A percentile compares a stretch with the other conserved stretches of the same genome.
phyloP scores from a whole-genome alignment of 192 early-diverging fungal species.

The Backusella sp. region DNA sequence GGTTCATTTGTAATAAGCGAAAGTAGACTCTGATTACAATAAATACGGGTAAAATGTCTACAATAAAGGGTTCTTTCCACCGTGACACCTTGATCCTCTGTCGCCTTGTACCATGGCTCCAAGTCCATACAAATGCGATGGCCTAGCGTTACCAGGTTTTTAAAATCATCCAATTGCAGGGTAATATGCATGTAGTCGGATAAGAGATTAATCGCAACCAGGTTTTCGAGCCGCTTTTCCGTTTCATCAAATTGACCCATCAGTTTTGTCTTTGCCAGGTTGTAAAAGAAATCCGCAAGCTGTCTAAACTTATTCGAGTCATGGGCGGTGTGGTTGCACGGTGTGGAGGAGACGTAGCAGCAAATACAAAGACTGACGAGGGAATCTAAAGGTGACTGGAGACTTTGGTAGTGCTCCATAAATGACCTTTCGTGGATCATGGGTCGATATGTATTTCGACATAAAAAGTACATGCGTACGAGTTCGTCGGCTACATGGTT shows the following conservation, averaged over 20 bases:
- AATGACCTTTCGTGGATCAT: not conserved
- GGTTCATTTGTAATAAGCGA: not conserved
- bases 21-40: not conserved
- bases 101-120: not conserved
- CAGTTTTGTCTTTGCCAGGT: not conserved
- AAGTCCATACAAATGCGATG: not conserved
- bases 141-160: not conserved
- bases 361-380: not conserved
- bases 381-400: not conserved
- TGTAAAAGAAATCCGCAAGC: not conserved
- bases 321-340: not conserved
- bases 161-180: not conserved
- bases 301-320: not conserved
- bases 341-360: not conserved
- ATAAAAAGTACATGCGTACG: not conserved
- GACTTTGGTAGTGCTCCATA: not conserved
- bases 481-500: not conserved
- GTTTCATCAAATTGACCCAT: not conserved
- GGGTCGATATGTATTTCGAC: not conserved
- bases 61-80: not conserved
- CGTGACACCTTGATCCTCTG: not conserved
- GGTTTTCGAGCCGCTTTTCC: not conserved
- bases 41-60: not conserved
- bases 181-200: not conserved
- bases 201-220: not conserved